A percentile compares a stretch with the other conserved stretches of the same genome.
phyloP scores from a whole-genome alignment of 371 early-diverging fungal species.

The Synchytrium microbalum region DNA sequence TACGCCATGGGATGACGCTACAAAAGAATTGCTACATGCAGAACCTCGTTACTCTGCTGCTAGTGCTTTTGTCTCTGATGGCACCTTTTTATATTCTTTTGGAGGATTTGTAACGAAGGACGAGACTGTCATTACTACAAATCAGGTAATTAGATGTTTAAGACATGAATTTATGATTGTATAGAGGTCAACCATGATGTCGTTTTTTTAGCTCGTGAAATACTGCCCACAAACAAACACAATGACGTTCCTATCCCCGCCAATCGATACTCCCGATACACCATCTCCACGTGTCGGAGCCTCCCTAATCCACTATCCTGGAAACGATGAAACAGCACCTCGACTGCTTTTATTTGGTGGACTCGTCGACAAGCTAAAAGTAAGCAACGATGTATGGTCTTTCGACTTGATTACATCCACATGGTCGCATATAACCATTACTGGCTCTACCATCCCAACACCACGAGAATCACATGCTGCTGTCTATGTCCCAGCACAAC shows the following conservation, averaged over 20 bases:
- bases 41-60: not conserved
- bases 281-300: not conserved
- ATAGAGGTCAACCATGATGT: not conserved
- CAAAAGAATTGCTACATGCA: not conserved
- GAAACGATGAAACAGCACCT: not conserved
- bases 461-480: not conserved
- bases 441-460: not conserved
- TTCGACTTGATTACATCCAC: not conserved
- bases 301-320: not conserved
- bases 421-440: not conserved
- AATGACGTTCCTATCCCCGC: not conserved
- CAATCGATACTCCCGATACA: not conserved
- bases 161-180: not conserved
- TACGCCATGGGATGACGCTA: not conserved
- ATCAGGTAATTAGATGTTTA: not conserved
- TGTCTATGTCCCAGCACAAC: not conserved
- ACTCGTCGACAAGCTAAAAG: not conserved
- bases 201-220: not conserved
- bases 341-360: not conserved
- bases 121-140: not conserved
- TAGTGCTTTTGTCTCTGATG: not conserved
- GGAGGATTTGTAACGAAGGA: not conserved
- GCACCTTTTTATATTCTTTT: not conserved
- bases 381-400: not conserved
- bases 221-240: not conserved